phyloP scores from a whole-genome alignment of 2,329 filamentous ascomycete species.

The Monosporascus sp. region DNA sequence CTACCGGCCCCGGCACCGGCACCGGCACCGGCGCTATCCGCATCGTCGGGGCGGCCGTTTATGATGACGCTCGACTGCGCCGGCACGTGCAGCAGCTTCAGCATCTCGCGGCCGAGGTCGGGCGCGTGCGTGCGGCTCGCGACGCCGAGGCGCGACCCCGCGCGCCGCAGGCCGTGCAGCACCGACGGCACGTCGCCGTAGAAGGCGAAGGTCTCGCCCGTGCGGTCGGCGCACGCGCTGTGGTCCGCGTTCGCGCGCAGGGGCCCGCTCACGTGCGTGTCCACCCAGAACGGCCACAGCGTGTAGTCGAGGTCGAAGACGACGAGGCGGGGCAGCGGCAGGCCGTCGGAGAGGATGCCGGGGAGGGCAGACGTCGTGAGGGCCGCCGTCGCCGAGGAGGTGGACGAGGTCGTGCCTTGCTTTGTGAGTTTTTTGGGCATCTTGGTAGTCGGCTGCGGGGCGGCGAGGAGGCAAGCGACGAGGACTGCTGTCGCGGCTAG shows the following conservation, averaged over 20 bases:
- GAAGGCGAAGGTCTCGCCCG: slow-evolving; percentile 65
- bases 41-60: slow-evolving; percentile 15
- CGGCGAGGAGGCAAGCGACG: neutral
- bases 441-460: neutral
- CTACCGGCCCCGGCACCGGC: slow-evolving; percentile 2
- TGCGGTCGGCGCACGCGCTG: slow-evolving; percentile 44
- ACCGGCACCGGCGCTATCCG: slow-evolving; percentile 3
- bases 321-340: slow-evolving; percentile 74
- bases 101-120: slow-evolving; percentile 73
- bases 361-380: slow-evolving; percentile 26
- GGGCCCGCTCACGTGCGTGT: slow-evolving; percentile 80
- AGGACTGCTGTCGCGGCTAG: neutral
- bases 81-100: slow-evolving; percentile 65
- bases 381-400: slow-evolving; percentile 15
- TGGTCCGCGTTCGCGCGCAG: slow-evolving; percentile 46
- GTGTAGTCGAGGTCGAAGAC: slow-evolving; percentile 98
- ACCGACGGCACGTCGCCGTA: slow-evolving; percentile 66
- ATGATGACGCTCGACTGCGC: slow-evolving; percentile 22
- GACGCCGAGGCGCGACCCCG: slow-evolving; percentile 56
- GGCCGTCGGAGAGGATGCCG: slow-evolving; percentile 45
- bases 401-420: slow-evolving; percentile 13
- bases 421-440: slow-evolving; percentile 25
- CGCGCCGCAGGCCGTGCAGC: slow-evolving; percentile 52
- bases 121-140: slow-evolving; percentile 80
- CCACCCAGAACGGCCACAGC: slow-evolving; percentile 98